Conservation (phyloP, 495 filamentous ascomycete genomes). For the Xylaria scruposa region DNA sequence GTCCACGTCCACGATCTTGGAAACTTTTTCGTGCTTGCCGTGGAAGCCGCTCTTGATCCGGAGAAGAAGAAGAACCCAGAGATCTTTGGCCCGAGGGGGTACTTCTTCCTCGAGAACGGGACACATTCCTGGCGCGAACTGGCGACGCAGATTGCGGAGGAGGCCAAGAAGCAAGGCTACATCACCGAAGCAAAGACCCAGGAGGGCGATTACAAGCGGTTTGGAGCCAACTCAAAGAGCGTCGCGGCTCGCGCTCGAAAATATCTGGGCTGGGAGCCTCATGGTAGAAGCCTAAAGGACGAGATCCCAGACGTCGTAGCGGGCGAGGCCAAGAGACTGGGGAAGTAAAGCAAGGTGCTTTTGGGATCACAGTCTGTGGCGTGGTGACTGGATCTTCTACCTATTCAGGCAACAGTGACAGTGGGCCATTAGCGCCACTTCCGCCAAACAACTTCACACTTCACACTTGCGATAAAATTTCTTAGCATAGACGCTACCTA, state of each 20-base stretch:
- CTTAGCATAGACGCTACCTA: no score
- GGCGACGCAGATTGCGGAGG: constrained; percentile 63
- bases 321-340: constrained; percentile 52
- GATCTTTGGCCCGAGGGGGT: constrained; percentile 75
- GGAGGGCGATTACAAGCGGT: constrained; percentile 38
- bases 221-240: constrained; percentile 66
- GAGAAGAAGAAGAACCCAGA: constrained; percentile 51
- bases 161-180: constrained; percentile 68
- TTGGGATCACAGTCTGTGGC: background rate
- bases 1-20: constrained; percentile 77
- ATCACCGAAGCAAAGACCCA: constrained; percentile 63
- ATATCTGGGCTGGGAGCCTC: constrained; percentile 67
- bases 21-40: constrained; percentile 67
- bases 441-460: no score
- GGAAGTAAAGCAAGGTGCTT: constrained; percentile 27
- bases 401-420: no score
- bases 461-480: no score
- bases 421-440: no score
- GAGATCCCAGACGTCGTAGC: constrained; percentile 60
- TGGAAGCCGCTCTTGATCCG: constrained; percentile 64
- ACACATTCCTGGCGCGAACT: constrained; percentile 74
- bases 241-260: constrained; percentile 62
- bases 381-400: background rate
- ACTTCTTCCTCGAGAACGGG: constrained; percentile 77
- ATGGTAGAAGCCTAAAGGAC: constrained; percentile 54